These are phyloP conservation scores for Hypoxylon sp. DNA, from an alignment of 2,329 filamentous ascomycete species.

Conservation along the genomic window DNA sequence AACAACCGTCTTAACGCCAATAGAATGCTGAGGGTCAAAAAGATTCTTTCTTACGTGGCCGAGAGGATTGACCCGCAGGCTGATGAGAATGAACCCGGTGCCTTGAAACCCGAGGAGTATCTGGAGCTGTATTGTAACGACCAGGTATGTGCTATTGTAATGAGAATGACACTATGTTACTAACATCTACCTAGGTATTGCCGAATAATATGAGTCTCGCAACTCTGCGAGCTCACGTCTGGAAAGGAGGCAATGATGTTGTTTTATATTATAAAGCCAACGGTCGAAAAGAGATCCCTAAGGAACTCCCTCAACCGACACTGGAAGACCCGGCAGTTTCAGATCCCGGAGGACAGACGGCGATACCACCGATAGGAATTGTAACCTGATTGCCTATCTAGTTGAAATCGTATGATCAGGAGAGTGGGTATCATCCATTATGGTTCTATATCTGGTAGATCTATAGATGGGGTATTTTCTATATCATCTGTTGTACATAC, in stretches of 20 bases:
- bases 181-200: slow-evolving; percentile 61
- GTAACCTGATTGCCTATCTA: slow-evolving; percentile 20
- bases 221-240: slow-evolving; percentile 88
- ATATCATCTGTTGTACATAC: slow-evolving; percentile 34
- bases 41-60: slow-evolving; percentile 90
- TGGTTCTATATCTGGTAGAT: slow-evolving; percentile 36
- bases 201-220: slow-evolving; percentile 90
- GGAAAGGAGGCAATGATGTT: slow-evolving; percentile 95
- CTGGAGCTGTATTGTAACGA: slow-evolving; percentile 95
- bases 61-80: slow-evolving; percentile 85
- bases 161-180: slow-evolving; percentile 1
- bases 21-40: slow-evolving; percentile 93
- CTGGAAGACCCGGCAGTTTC: slow-evolving; percentile 33
- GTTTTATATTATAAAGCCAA: slow-evolving; percentile 91
- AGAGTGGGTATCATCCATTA: slow-evolving; percentile 42
- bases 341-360: slow-evolving; percentile 26
- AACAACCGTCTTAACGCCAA: slow-evolving; percentile 96
- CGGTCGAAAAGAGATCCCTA: slow-evolving; percentile 73
- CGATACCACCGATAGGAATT: slow-evolving; percentile 31
- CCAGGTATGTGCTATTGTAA: slow-evolving; percentile 66
- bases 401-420: slow-evolving; percentile 11
- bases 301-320: slow-evolving; percentile 43
- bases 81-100: slow-evolving; percentile 65
- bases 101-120: slow-evolving; percentile 86
- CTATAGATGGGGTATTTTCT: slow-evolving; percentile 32